These are phyloP conservation scores for Microthlaspi erraticum DNA, from an alignment of 345 rosid genomes.

Conservation along the genomic window DNA sequence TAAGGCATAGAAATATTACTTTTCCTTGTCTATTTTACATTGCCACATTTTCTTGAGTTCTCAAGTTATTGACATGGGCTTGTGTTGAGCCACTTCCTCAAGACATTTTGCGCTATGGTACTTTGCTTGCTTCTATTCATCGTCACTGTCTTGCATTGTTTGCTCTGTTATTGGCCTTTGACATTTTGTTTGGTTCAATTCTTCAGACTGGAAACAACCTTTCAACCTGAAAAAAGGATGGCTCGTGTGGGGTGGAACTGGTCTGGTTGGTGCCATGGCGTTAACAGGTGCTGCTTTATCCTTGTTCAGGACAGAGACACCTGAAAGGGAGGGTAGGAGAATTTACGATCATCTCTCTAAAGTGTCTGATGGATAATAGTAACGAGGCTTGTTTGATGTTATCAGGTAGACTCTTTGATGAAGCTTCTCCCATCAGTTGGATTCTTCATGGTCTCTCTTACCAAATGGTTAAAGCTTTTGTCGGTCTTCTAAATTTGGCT, in stretches of 20 bases:
- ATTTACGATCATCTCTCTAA: background rate
- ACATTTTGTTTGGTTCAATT: constrained; percentile 16
- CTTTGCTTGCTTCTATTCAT: constrained; percentile 15
- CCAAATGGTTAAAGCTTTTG: constrained; percentile 73
- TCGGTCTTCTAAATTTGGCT: constrained; percentile 11
- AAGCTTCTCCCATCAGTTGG: constrained; percentile 49
- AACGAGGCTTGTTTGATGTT: constrained; percentile 31
- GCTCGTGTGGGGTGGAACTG: constrained; percentile 48
- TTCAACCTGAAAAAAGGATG: constrained; percentile 47
- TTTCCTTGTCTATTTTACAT: constrained; percentile 16
- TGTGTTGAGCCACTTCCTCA: constrained; percentile 70
- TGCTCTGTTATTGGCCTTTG: constrained; percentile 13
- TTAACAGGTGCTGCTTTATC: constrained; percentile 46
- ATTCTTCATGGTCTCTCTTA: constrained; percentile 87
- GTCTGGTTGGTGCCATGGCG: constrained; percentile 47
- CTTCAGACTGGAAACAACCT: constrained; percentile 46
- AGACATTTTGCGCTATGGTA: constrained; percentile 86
- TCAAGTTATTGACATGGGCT: background rate
- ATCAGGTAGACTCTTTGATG: constrained; percentile 49
- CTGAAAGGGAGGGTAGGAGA: constrained; percentile 45
- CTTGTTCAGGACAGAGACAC: constrained; percentile 43
- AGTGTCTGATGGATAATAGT: constrained; percentile 3
- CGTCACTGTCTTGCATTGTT: constrained; percentile 6
- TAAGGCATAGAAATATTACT: constrained; percentile 51
- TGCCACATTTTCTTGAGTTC: background rate